Conservation (phyloP, 345 rosid genomes). For the Mercurialis annua region DNA sequence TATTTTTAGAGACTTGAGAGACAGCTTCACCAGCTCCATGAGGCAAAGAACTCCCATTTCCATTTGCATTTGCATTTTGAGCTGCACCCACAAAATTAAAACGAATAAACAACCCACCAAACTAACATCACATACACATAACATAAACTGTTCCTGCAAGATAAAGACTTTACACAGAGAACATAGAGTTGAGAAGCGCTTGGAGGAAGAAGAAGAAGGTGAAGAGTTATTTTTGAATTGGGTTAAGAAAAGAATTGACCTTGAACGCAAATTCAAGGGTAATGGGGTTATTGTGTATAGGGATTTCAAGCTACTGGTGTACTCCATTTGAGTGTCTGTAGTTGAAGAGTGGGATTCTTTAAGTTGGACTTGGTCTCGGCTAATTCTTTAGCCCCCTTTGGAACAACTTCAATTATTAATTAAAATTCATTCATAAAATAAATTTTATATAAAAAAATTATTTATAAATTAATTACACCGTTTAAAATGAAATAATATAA, state of each 20-base stretch:
- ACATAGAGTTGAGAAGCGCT: constrained; percentile 33
- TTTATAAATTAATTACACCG: too few species aligned
- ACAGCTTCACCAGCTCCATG: constrained; percentile 45
- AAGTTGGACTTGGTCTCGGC: too few species aligned
- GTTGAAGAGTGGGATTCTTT: too few species aligned
- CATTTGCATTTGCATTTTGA: constrained; percentile 39
- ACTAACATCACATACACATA: not conserved
- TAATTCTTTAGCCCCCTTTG: too few species aligned
- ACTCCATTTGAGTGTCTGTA: not conserved
- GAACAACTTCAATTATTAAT: too few species aligned
- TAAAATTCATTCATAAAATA: too few species aligned
- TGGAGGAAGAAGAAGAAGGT: constrained; percentile 20
- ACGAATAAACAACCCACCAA: not conserved
- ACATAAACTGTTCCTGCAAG: not conserved
- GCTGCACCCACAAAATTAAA: constrained; percentile 28
- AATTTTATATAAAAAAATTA: too few species aligned
- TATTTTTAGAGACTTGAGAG: constrained; percentile 35
- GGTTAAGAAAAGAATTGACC: constrained; percentile 27
- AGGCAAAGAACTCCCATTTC: constrained; percentile 40
- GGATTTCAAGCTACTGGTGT: constrained; percentile 33
- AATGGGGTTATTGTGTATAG: constrained; percentile 37
- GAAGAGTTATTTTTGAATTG: constrained; percentile 29
- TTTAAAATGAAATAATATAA: too few species aligned
- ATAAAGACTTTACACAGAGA: constrained; percentile 30
- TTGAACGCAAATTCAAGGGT: constrained; percentile 27